Evolutionary conservation across 768 basidiomycete genomes (phyloP).

Genomic region (Auricularia sp.): DNA sequence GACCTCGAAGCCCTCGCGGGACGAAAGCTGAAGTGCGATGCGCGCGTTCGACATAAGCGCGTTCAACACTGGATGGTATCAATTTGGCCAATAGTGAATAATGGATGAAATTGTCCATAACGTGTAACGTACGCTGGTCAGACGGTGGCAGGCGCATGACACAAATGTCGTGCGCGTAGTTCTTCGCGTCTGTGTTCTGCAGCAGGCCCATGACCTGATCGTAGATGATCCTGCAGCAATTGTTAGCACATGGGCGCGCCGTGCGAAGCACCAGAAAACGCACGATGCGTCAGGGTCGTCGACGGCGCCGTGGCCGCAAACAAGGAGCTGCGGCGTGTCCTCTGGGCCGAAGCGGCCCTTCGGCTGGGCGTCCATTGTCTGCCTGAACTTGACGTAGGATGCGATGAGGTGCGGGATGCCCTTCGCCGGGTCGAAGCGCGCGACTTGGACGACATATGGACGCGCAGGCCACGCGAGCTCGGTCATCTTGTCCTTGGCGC

Average conservation of each 20-base stretch:
- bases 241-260: conserved; percentile 7
- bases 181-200: conserved; percentile 37
- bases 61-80: conserved; percentile 45
- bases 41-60: conserved; percentile 82
- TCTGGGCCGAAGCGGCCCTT: conserved; percentile 35
- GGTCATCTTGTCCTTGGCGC: conserved; percentile 69
- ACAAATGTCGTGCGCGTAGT: conserved; percentile 53
- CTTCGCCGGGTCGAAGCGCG: conserved; percentile 87
- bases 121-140: conserved; percentile 53
- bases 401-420: conserved; percentile 81
- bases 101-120: conserved; percentile 8
- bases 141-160: conserved; percentile 76
- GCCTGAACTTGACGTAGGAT: conserved; percentile 77
- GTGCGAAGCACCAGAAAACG: conserved; percentile 1
- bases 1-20: conserved; percentile 94
- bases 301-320: conserved; percentile 88
- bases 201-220: conserved; percentile 64
- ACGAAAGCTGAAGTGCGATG: conserved; percentile 84
- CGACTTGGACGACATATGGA: conserved; percentile 83
- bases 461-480: conserved; percentile 71
- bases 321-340: conserved; percentile 62
- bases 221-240: conserved; percentile 59
- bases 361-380: conserved; percentile 36
- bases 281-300: conserved; percentile 81
- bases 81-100: not conserved